Evolutionary conservation across 768 basidiomycete genomes (phyloP).

Genomic region (Tephrocybe rancida): DNA sequence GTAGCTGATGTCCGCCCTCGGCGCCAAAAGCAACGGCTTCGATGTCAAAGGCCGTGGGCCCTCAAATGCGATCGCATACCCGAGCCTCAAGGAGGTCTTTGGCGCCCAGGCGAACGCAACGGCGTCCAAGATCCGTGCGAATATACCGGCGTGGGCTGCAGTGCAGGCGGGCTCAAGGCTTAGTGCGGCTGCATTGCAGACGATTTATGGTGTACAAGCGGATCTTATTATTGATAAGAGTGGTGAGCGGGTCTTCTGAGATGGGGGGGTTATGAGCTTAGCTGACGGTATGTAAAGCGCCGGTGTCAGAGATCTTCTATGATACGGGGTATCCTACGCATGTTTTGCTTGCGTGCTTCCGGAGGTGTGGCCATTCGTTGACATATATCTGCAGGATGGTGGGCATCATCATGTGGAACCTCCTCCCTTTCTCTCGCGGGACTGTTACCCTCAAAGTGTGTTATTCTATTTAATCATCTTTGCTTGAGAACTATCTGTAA

Average conservation of each 20-base stretch:
- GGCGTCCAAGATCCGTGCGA: constrained; percentile 38
- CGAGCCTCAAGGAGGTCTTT: constrained; percentile 52
- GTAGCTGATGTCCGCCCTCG: constrained; percentile 44
- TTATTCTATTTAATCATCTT: too few species aligned
- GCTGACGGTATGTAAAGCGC: constrained; percentile 31
- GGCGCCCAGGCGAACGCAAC: constrained; percentile 31
- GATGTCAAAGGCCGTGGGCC: constrained; percentile 44
- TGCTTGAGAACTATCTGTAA: not conserved
- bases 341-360: constrained; percentile 18
- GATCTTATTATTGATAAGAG: constrained; percentile 48
- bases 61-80: constrained; percentile 51
- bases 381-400: constrained; percentile 30
- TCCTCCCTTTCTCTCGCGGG: constrained; percentile 58
- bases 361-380: not conserved
- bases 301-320: constrained; percentile 50
- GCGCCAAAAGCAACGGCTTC: constrained; percentile 40
- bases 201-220: constrained; percentile 48
- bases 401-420: constrained; percentile 54
- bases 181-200: constrained; percentile 40
- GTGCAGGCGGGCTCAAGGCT: constrained; percentile 42
- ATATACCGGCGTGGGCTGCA: constrained; percentile 42
- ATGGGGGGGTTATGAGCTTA: not conserved
- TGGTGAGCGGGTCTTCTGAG: constrained; percentile 22
- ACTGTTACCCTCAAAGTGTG: constrained; percentile 47
- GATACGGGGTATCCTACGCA: constrained; percentile 49